Evolutionary conservation across 2,329 filamentous ascomycete species (phyloP), one percentile per base, ranked within the genome.

Genomic region (Colletotrichum magnum): DNA sequence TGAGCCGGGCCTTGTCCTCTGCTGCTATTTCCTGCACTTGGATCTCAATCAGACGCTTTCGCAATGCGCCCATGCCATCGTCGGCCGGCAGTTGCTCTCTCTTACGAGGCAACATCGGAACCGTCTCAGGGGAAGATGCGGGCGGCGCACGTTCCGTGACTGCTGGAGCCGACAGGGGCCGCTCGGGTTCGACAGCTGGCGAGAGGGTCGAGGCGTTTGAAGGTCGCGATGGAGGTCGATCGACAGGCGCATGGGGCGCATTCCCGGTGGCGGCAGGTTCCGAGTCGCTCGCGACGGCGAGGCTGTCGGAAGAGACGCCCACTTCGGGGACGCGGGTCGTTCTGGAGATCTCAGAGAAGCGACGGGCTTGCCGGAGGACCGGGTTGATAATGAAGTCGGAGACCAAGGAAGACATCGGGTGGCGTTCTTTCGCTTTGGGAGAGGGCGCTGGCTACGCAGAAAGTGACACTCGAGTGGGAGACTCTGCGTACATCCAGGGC

Each of bases 51-150:
- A 96, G 94, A 71, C 88, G 89, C 72, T 83, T 85, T 74, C 93
- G 86, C 74, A 95, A 79, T 63, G 82, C 79, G 18, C 87, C 84
- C 91, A 94, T 95, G 52, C 93, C 93, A 83, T 96, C 93, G 75
- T 95, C 92, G 76, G 92, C 93, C 1, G 93, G 93, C 48, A 94
- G 77, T 48, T 77, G 69, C 53, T 56, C 63, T 57, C 56, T n/a
- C 41, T 50, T 57, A 13, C 26, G 53, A 18, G 63, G 41, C 21
- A 50, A 52, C 58, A 62, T 67, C 16, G 68, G 56, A 6, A 43
- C 45, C 26, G 54, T 45, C n/a, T 54, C 62, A n/a, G 58, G 62
- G 16, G 26, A 50, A 6, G 56, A 45, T 61, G 58, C 26, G 64
- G 12, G 21, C 26, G 59, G 36, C 48, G 39, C 50, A 68, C 54